Evolutionary conservation across 495 filamentous ascomycete species (phyloP).

Genomic region (Tuber indicum): DNA sequence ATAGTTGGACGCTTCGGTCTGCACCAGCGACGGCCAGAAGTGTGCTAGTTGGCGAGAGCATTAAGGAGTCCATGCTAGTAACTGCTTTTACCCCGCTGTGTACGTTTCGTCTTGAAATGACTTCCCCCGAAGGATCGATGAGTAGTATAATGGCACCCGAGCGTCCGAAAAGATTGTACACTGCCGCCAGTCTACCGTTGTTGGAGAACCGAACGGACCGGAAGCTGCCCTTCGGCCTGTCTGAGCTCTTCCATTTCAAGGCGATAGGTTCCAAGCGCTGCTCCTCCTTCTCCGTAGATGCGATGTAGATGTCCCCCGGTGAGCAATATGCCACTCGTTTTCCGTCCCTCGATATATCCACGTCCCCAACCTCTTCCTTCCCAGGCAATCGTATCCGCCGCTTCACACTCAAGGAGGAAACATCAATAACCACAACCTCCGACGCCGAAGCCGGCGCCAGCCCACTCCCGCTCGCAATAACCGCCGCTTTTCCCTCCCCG

Average conservation of each 20-base stretch:
- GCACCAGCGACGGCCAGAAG: slow-evolving; percentile 74
- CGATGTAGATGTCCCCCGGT: slow-evolving; percentile 58
- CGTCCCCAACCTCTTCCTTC: slow-evolving; percentile 67
- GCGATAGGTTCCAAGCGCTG: slow-evolving; percentile 8
- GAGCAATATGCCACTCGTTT: slow-evolving; percentile 74
- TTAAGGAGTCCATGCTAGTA: slow-evolving; percentile 40
- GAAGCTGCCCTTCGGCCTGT: slow-evolving; percentile 47
- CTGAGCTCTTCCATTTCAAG: slow-evolving; percentile 37
- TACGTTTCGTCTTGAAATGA: slow-evolving; percentile 53
- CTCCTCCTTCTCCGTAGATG: slow-evolving; percentile 12
- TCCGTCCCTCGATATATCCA: slow-evolving; percentile 45
- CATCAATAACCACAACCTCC: slow-evolving; percentile 75
- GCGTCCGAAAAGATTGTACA: slow-evolving; percentile 52
- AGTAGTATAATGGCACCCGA: slow-evolving; percentile 65
- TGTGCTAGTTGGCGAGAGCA: slow-evolving; percentile 50
- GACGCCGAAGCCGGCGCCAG: slow-evolving; percentile 47
- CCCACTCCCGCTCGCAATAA: slow-evolving; percentile 42
- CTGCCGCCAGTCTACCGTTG: slow-evolving; percentile 47
- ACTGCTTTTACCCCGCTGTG: slow-evolving; percentile 53
- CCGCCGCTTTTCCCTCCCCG: slow-evolving; percentile 50
- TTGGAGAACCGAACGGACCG: slow-evolving; percentile 71
- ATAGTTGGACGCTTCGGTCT: slow-evolving; percentile 70
- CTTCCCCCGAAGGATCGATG: slow-evolving; percentile 47
- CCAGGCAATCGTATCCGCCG: slow-evolving; percentile 56
- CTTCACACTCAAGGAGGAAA: slow-evolving; percentile 58